A percentile compares a stretch with the other conserved stretches of the same genome.
phyloP scores from a whole-genome alignment of 148 eudicot species.

The Polygonum maritimum region DNA sequence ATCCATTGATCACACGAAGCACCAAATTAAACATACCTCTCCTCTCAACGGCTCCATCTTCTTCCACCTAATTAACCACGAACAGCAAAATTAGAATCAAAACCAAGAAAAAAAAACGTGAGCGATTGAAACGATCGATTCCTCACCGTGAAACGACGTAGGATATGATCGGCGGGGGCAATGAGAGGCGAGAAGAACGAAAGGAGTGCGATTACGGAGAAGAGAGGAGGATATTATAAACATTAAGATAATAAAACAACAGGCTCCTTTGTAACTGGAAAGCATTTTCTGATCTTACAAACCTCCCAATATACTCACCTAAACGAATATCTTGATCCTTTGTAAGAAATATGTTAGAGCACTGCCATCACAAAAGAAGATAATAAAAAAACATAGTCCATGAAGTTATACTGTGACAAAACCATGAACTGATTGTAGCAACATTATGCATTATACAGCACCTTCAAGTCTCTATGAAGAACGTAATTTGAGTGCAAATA shows the following conservation, averaged over 20 bases:
- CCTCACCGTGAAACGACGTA: constrained; percentile 21
- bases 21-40: no score
- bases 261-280: no score
- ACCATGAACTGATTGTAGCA: constrained; percentile 4
- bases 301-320: constrained; percentile 36
- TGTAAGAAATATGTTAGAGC: constrained; percentile 95
- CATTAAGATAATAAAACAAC: no score
- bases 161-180: constrained; percentile 21
- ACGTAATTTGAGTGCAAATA: constrained; percentile 90
- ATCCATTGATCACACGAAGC: background rate
- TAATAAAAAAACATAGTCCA: background rate
- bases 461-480: constrained; percentile 93
- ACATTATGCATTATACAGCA: constrained; percentile 19
- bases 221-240: no score
- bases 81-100: constrained; percentile 1
- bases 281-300: background rate
- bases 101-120: background rate
- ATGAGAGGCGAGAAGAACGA: constrained; percentile 52
- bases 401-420: background rate
- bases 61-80: constrained; percentile 24
- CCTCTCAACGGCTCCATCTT: background rate
- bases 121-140: background rate
- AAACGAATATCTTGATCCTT: constrained; percentile 89
- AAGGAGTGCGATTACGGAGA: constrained; percentile 33
- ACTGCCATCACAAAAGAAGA: constrained; percentile 43